Conservation (phyloP, 495 filamentous ascomycete species). For the Letharia lupina region DNA sequence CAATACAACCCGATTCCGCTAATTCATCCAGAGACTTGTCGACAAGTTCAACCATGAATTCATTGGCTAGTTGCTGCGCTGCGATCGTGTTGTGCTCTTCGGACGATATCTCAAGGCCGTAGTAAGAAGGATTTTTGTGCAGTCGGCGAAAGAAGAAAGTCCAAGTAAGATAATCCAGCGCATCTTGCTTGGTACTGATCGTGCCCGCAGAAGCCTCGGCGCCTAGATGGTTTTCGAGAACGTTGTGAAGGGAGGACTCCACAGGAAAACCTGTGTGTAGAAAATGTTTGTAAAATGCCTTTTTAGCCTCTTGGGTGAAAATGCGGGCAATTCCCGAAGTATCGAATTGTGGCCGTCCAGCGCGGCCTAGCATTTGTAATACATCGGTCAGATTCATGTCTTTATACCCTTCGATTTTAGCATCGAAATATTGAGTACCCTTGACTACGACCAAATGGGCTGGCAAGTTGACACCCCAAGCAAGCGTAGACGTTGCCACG, state of each 20-base stretch:
- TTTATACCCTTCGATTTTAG: conserved; percentile 93
- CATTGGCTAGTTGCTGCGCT: conserved; percentile 76
- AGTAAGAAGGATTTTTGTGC: conserved; percentile 98
- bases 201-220: conserved; percentile 93
- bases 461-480: conserved; percentile 97
- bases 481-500: conserved; percentile 91
- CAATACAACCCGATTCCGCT: conserved; percentile 71
- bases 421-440: conserved; percentile 96
- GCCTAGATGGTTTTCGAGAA: conserved; percentile 92
- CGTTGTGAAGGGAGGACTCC: conserved; percentile 91
- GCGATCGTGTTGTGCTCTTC: conserved; percentile 88
- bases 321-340: conserved; percentile 90
- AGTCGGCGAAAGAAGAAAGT: conserved; percentile 97
- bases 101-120: conserved; percentile 86
- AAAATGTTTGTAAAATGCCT: conserved; percentile 99
- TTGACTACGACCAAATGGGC: conserved; percentile 97
- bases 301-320: conserved; percentile 95
- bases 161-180: conserved; percentile 96
- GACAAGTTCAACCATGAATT: conserved; percentile 88
- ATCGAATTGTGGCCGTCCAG: conserved; percentile 94
- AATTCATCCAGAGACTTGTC: conserved; percentile 75
- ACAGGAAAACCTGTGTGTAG: conserved; percentile 97
- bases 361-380: conserved; percentile 94
- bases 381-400: conserved; percentile 99
- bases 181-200: conserved; percentile 88